phyloP scores from a whole-genome alignment of 2,329 filamentous ascomycete genomes.

The Phoma sp. region DNA sequence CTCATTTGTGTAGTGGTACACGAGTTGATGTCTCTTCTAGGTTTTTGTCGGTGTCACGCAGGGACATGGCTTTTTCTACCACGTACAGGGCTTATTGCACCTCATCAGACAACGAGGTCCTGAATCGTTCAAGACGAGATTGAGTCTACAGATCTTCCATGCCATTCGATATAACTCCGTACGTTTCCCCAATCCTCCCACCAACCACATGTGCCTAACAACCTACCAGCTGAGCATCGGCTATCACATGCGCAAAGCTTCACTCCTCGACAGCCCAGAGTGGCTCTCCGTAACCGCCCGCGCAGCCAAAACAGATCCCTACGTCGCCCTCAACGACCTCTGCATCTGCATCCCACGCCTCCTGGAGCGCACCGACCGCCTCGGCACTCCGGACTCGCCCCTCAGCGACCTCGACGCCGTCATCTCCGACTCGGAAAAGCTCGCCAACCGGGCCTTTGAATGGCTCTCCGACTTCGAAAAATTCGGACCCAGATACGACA shows the following conservation, averaged over 20 bases:
- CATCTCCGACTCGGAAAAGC: constrained; percentile 33
- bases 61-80: constrained; percentile 46
- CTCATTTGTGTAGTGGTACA: not conserved
- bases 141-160: constrained; percentile 43
- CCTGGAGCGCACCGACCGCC: constrained; percentile 40
- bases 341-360: constrained; percentile 43
- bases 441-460: constrained; percentile 33
- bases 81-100: constrained; percentile 44
- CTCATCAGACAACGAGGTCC: constrained; percentile 42
- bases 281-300: constrained; percentile 42
- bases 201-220: no score
- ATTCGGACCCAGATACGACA: constrained; percentile 38
- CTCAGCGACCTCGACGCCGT: constrained; percentile 28
- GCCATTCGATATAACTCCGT: constrained; percentile 47
- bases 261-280: constrained; percentile 40
- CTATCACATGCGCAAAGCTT: constrained; percentile 44
- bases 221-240: constrained; percentile 39
- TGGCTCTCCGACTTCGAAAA: constrained; percentile 43
- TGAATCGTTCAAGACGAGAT: constrained; percentile 34
- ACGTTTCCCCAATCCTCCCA: not conserved
- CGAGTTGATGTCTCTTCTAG: constrained; percentile 16
- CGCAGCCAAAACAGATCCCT: constrained; percentile 41
- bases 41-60: constrained; percentile 44
- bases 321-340: constrained; percentile 42
- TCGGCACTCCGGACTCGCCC: not conserved